A percentile compares a stretch with the other conserved stretches of the same genome.
phyloP scores from a whole-genome alignment of 495 filamentous ascomycete species.

The Aspergillus diversus region DNA sequence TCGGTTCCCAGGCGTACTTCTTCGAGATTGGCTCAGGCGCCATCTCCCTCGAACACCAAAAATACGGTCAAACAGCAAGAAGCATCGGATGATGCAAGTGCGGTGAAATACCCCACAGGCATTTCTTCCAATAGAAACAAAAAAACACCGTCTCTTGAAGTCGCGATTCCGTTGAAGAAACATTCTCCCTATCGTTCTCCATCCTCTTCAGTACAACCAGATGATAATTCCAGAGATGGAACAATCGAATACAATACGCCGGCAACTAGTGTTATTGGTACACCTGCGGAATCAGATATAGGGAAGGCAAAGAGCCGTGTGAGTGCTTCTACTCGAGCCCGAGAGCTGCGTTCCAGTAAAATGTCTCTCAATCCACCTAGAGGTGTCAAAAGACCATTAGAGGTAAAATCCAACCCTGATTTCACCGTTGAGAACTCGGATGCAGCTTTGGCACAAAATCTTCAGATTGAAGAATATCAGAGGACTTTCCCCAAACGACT shows the following conservation, averaged over 20 bases:
- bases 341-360: constrained; percentile 44
- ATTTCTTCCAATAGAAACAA: constrained; percentile 4
- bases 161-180: constrained; percentile 45
- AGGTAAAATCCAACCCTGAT: constrained; percentile 33
- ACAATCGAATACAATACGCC: constrained; percentile 73
- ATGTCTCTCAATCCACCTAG: constrained; percentile 35
- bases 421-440: constrained; percentile 48
- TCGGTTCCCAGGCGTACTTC: constrained; percentile 29
- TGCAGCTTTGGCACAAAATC: constrained; percentile 57
- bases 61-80: constrained; percentile 11
- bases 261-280: constrained; percentile 70
- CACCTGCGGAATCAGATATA: constrained; percentile 51
- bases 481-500: constrained; percentile 29
- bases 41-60: constrained; percentile 20
- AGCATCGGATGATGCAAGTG: neutral
- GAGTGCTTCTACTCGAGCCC: constrained; percentile 45
- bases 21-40: constrained; percentile 31
- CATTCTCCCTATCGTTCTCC: constrained; percentile 30
- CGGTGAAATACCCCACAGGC: neutral
- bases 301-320: constrained; percentile 35
- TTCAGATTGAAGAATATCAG: constrained; percentile 68
- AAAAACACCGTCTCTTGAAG: constrained; percentile 28
- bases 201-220: constrained; percentile 37
- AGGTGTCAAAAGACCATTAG: constrained; percentile 40
- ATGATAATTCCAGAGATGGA: constrained; percentile 42